These are phyloP conservation scores for Quercus tomentella DNA, from an alignment of 331 rosid genomes.

Conservation along the genomic window DNA sequence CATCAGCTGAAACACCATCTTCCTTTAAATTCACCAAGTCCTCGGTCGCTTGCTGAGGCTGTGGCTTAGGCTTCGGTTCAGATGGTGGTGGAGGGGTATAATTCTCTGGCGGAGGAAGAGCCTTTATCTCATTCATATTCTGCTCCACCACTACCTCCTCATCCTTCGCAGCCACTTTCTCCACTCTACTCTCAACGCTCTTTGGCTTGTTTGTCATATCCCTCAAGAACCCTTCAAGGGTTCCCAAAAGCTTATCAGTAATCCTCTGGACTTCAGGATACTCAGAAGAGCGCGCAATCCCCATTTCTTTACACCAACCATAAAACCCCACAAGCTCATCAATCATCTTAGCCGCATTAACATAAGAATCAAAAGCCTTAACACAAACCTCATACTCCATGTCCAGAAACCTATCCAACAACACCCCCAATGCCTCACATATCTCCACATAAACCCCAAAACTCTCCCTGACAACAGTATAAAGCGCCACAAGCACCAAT, in stretches of 20 bases:
- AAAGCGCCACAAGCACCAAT: slow-evolving; percentile 58
- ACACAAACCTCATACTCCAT: slow-evolving; percentile 70
- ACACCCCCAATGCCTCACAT: slow-evolving; percentile 67
- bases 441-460: slow-evolving; percentile 53
- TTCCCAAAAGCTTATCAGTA: slow-evolving; percentile 56
- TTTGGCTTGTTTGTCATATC: slow-evolving; percentile 40
- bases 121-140: slow-evolving; percentile 59
- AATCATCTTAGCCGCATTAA: slow-evolving; percentile 54
- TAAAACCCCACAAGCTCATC: slow-evolving; percentile 70
- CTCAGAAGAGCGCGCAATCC: slow-evolving; percentile 75
- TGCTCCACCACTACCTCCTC: slow-evolving; percentile 31
- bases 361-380: slow-evolving; percentile 66
- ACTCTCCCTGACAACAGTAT: slow-evolving; percentile 70
- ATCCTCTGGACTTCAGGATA: slow-evolving; percentile 76
- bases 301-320: slow-evolving; percentile 73
- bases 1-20: slow-evolving; percentile 58
- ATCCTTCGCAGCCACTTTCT: slow-evolving; percentile 28
- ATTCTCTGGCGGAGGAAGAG: slow-evolving; percentile 85
- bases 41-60: slow-evolving; percentile 39
- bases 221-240: slow-evolving; percentile 68
- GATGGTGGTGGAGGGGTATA: slow-evolving; percentile 39
- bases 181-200: slow-evolving; percentile 44
- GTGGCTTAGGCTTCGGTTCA: slow-evolving; percentile 27
- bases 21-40: slow-evolving; percentile 76
- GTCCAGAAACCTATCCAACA: slow-evolving; percentile 69